Percentiles rank a stretch among this genome's conserved stretches.
Conservation (phyloP, 805 yeast genomes). For the Kuraishia floccosa region DNA sequence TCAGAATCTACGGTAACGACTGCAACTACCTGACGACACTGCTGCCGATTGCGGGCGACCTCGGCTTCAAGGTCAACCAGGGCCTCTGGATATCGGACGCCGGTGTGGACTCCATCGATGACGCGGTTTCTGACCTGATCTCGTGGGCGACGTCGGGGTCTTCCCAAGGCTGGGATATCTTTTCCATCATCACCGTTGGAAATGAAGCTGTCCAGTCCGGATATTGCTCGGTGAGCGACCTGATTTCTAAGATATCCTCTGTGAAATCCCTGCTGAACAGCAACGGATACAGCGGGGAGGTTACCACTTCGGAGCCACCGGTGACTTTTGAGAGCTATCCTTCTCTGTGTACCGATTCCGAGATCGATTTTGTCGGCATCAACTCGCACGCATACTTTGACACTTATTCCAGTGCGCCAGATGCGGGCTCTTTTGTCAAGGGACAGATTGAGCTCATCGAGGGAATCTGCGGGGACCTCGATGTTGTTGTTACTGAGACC, state of each 20-base stretch:
- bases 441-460: conserved; percentile 49
- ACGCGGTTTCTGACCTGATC: conserved; percentile 41
- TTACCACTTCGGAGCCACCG: conserved; percentile 91
- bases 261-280: conserved; percentile 45
- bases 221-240: conserved; percentile 47
- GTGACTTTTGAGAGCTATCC: conserved; percentile 54
- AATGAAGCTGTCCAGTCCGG: conserved; percentile 75
- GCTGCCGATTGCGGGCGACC: conserved; percentile 40
- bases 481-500: conserved; percentile 67
- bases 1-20: conserved; percentile 83
- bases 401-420: conserved; percentile 41
- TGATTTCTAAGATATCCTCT: conserved; percentile 49
- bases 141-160: conserved; percentile 20
- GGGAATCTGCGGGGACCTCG: conserved; percentile 41
- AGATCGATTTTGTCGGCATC: conserved; percentile 73
- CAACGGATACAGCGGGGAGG: conserved; percentile 69
- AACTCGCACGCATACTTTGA: conserved; percentile 86
- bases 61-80: conserved; percentile 71
- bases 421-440: conserved; percentile 61
- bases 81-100: conserved; percentile 68
- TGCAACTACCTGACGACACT: conserved; percentile 61
- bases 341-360: conserved; percentile 54
- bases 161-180: conserved; percentile 56
- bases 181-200: conserved; percentile 72
- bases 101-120: conserved; percentile 66